Conservation (phyloP, 768 basidiomycete species). For the Botryobasidium botryosum region DNA sequence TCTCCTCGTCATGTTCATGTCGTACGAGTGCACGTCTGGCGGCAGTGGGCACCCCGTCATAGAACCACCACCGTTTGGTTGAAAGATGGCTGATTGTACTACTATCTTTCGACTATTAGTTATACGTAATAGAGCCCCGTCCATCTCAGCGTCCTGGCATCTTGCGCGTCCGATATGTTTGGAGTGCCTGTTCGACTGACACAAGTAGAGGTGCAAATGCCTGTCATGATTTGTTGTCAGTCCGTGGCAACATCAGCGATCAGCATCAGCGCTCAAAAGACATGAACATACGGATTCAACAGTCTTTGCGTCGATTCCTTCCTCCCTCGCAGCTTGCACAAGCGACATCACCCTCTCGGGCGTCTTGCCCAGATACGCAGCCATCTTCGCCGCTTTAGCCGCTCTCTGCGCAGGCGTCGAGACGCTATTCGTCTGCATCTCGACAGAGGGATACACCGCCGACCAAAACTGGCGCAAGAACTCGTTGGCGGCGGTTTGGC, state of each 20-base stretch:
- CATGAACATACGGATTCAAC: slow-evolving; percentile 44
- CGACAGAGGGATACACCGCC: slow-evolving; percentile 55
- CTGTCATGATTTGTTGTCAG: too few relatives aligned
- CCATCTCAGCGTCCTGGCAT: too few relatives aligned
- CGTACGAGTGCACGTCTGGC: slow-evolving; percentile 45
- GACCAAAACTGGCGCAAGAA: slow-evolving; percentile 95
- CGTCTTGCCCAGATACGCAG: slow-evolving; percentile 59
- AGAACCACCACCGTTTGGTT: too few relatives aligned
- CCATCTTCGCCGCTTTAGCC: slow-evolving; percentile 77
- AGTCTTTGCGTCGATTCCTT: slow-evolving; percentile 42
- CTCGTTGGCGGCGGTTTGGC: slow-evolving; percentile 87
- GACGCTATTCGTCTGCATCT: slow-evolving; percentile 21
- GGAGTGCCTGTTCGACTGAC: too few relatives aligned
- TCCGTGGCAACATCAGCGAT: too few relatives aligned
- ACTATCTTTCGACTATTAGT: too few relatives aligned
- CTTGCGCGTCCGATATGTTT: too few relatives aligned
- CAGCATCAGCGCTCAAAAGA: too few relatives aligned
- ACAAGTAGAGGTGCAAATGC: too few relatives aligned
- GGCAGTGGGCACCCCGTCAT: too few relatives aligned
- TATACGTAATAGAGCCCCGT: too few relatives aligned
- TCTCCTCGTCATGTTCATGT: slow-evolving; percentile 60
- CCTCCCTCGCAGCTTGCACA: slow-evolving; percentile 40
- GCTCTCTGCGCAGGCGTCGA: slow-evolving; percentile 52
- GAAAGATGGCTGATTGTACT: too few relatives aligned
- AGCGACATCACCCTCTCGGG: slow-evolving; percentile 68